Evolutionary conservation across 2,329 filamentous ascomycete species (phyloP).

Genomic region (Clathrospora elynae): DNA sequence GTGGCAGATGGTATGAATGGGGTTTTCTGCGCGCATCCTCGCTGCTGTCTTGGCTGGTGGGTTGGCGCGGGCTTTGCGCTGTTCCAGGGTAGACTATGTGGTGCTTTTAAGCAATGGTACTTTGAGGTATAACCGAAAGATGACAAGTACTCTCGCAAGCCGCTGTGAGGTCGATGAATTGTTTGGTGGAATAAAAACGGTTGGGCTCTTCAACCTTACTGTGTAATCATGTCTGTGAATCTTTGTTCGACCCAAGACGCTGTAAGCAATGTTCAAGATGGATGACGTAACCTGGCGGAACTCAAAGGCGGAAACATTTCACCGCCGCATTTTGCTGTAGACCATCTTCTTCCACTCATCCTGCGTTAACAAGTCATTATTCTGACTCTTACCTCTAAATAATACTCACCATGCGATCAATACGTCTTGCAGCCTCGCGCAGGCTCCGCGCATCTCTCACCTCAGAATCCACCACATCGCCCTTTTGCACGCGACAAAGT

Average conservation of each 20-base stretch:
- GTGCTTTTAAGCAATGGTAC: no score
- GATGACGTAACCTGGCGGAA: conserved; percentile 24
- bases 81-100: no score
- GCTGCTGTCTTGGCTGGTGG: no score
- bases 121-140: no score
- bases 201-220: no score
- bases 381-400: background rate
- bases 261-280: background rate
- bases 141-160: no score
- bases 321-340: no score
- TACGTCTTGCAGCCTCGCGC: conserved; percentile 28
- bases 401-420: conserved; percentile 23
- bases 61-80: no score
- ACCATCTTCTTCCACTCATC: conserved; percentile 6
- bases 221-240: background rate
- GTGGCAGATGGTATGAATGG: no score
- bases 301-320: conserved; percentile 15
- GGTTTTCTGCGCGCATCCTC: no score
- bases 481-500: conserved; percentile 23
- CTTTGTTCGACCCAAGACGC: background rate
- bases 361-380: background rate
- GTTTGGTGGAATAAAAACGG: no score
- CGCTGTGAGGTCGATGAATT: no score
- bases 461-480: conserved; percentile 19
- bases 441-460: conserved; percentile 33